Evolutionary conservation across 1,139 yeast species (phyloP), one percentile per base, ranked within the genome.

Genomic region (Yamadazyma friedrichii): DNA sequence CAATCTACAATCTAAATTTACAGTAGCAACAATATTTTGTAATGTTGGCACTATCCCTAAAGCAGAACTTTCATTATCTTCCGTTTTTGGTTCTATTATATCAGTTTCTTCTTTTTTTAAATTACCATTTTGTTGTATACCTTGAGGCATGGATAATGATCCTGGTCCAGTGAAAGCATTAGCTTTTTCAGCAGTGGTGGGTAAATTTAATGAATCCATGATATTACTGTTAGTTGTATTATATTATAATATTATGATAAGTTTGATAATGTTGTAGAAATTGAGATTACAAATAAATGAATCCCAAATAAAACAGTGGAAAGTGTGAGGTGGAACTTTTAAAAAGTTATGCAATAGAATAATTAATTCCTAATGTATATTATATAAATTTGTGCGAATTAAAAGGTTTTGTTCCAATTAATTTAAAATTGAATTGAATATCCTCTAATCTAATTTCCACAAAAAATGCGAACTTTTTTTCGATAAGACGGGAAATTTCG

Each of bases 1-100:
- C 56, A 93, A 73, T 49, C 98, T 84, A 64, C 98, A 93, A 56
- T 93, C 98, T 63, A 93, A 75, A 61, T 94, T 93, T 45, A 93
- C 98, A 0, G 99, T 93, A 29, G 99, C 98, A 38, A 93, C 99
- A 44, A 93, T 94, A 72, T 93, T 91, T 65, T 91, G 98, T 53
- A 91, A 72, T 0, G 98, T 91, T 33, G 98, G 98, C 9, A 93
- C 96, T 45, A 91, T 91, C 35, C 98, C 98, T 0, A 96, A 87
- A 1, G 91, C 82, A 6, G 85, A 78, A 31, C 85, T 82, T 46
- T 82, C 85, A 40, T 77, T 83, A 32, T 78, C 84, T 33, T 74
- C 76, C 45, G 65, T 68, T 42, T 63, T 64, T 31, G 74, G 72
- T 51, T 68, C 74, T 33, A 65, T 58, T 29, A 69, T 56, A 38